Evolutionary conservation across 768 basidiomycete species (phyloP), one percentile per base, ranked within the genome.

Genomic region (Suillus lakei): DNA sequence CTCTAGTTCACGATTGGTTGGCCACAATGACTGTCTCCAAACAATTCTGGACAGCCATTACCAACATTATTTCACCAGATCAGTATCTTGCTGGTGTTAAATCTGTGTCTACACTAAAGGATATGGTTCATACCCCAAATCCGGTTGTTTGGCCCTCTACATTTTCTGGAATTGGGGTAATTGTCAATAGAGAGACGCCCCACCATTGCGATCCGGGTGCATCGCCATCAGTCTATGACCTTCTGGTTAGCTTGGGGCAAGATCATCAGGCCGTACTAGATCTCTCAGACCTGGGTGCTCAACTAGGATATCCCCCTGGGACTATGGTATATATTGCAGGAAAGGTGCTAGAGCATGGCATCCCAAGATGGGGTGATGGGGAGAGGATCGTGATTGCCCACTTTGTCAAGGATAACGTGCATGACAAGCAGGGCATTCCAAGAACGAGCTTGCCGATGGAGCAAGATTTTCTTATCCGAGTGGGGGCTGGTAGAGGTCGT

Each of bases 111-210:
- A 5, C 1, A 1, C 16, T 53, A 2, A 53, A 53, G 51, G 4
- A 30, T 53, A 53, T 30, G 18, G 51, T 53, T 30, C 16, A 10
- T 1, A 53, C 28, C 16, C 4, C 4, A 30, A 9, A 53, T 2
- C 56, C 9, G 18, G 28, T 26, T 46, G 44, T 44, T 3, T 65
- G 64, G 64, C 60, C 60, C 18, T 65, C 50, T 7, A 3, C 7
- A 7, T 65, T 50, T 56, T 54, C 60, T 41, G 64, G 60, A 30
- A 53, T 61, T 3, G 51, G 61, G 18, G 38, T 65, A 8, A 65
- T 65, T 23, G 36, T 60, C 60, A 65, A 65, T 21, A 13, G 41
- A 44, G 9, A 41, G 21, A 65, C 30, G 1, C 64, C 59, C 26
- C 3, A 10, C 6, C 60, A 61, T 23, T 16, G 9, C 4, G 64